Conservation (phyloP, 805 yeast species). For the Nakazawaea ambrosiae region DNA sequence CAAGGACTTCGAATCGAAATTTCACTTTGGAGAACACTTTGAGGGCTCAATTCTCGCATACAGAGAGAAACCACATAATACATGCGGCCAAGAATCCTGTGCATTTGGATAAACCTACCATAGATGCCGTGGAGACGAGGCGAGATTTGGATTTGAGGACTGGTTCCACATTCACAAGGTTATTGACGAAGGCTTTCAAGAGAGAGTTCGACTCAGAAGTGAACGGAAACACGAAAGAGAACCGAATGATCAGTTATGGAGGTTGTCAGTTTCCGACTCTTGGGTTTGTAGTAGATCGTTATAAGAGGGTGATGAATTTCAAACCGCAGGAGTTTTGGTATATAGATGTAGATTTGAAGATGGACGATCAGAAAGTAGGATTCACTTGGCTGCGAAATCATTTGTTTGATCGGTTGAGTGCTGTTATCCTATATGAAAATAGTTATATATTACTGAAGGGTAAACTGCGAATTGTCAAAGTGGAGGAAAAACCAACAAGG, state of each 20-base stretch:
- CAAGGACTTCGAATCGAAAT: slow-evolving; percentile 40
- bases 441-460: slow-evolving; percentile 43
- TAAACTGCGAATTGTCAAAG: slow-evolving; percentile 41
- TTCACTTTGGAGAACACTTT: slow-evolving; percentile 43
- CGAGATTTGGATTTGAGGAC: slow-evolving; percentile 83
- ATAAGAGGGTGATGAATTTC: slow-evolving; percentile 65
- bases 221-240: slow-evolving; percentile 17
- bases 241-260: slow-evolving; percentile 63
- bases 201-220: slow-evolving; percentile 20
- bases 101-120: slow-evolving; percentile 56
- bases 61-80: slow-evolving; percentile 67
- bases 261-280: slow-evolving; percentile 94
- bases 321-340: slow-evolving; percentile 78
- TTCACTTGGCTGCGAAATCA: slow-evolving; percentile 71
- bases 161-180: slow-evolving; percentile 84
- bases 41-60: slow-evolving; percentile 84
- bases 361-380: slow-evolving; percentile 29
- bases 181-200: slow-evolving; percentile 50
- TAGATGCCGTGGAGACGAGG: slow-evolving; percentile 80
- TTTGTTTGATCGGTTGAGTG: slow-evolving; percentile 66
- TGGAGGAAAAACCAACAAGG: slow-evolving; percentile 56
- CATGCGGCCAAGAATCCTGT: slow-evolving; percentile 69
- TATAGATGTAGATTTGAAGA: slow-evolving; percentile 46
- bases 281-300: slow-evolving; percentile 93
- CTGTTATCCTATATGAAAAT: slow-evolving; percentile 56